phyloP scores from a whole-genome alignment of 2,329 filamentous ascomycete species.

The Aspergillus persii region DNA sequence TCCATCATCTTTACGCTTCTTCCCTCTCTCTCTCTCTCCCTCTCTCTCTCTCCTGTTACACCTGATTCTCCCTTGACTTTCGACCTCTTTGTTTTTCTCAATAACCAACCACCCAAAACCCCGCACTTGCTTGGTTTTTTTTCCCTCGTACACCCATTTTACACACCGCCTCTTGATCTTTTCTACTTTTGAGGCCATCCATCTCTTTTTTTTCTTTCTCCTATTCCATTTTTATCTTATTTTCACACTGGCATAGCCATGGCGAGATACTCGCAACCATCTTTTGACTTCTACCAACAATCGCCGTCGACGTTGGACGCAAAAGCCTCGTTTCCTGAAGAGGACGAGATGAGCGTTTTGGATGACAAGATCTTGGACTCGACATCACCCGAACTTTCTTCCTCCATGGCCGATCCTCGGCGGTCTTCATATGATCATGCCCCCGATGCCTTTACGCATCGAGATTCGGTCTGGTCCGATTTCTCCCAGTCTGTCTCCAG shows the following conservation, averaged over 20 bases:
- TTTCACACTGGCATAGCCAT: constrained; percentile 30
- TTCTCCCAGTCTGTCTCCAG: constrained; percentile 43
- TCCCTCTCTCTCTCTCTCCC: constrained; percentile 1
- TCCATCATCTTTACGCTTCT: constrained; percentile 5
- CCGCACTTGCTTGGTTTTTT: constrained; percentile 15
- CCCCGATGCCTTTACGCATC: constrained; percentile 53
- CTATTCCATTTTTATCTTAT: constrained; percentile 4
- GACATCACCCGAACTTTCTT: constrained; percentile 49
- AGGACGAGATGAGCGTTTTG: constrained; percentile 54
- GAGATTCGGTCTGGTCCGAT: constrained; percentile 52
- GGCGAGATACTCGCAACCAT: constrained; percentile 45
- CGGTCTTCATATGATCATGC: constrained; percentile 48
- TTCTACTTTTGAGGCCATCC: constrained; percentile 2
- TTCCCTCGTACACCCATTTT: constrained; percentile 11
- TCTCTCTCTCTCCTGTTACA: constrained; percentile 8
- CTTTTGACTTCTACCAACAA: constrained; percentile 45
- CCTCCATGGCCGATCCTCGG: constrained; percentile 44
- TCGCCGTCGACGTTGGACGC: constrained; percentile 43
- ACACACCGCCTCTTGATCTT: constrained; percentile 24
- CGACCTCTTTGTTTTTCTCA: constrained; percentile 5
- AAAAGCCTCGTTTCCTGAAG: constrained; percentile 42
- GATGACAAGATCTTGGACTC: constrained; percentile 53
- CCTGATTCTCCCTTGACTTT: constrained; percentile 1
- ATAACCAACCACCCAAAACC: constrained; percentile 15
- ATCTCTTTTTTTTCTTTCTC: constrained; percentile 2